phyloP scores from a whole-genome alignment of 345 rosid species.

The Passiflora organensis region DNA sequence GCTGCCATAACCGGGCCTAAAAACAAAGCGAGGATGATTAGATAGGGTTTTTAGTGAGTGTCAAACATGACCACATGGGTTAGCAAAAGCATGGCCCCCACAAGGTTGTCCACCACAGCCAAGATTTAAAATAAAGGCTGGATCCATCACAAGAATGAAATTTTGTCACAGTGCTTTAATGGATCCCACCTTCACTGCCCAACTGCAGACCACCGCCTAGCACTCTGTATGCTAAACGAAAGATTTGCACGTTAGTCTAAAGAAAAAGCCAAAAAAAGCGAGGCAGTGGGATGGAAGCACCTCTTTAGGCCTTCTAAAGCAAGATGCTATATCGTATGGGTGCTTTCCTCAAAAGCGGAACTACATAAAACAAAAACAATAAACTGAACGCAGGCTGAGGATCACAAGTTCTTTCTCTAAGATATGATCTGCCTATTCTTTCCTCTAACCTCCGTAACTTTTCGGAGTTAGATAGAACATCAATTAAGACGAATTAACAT shows the following conservation, averaged over 20 bases:
- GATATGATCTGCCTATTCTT: too few species aligned
- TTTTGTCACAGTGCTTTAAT: constrained; percentile 24
- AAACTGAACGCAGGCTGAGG: constrained; percentile 3
- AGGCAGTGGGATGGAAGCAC: neutral
- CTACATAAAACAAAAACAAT: too few species aligned
- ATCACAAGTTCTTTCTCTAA: too few species aligned
- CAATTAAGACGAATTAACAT: too few species aligned
- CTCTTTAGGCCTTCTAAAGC: constrained; percentile 22
- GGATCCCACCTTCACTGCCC: constrained; percentile 34
- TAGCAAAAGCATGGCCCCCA: constrained; percentile 13
- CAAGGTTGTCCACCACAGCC: constrained; percentile 15
- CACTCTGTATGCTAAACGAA: neutral
- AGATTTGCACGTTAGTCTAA: constrained; percentile 16
- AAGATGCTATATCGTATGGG: constrained; percentile 6
- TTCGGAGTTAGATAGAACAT: too few species aligned
- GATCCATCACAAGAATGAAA: constrained; percentile 10
- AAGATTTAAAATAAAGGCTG: constrained; percentile 31
- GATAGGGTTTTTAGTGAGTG: too few species aligned
- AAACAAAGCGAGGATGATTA: too few species aligned
- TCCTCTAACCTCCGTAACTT: too few species aligned
- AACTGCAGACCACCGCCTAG: too few species aligned
- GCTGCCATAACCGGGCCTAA: too few species aligned
- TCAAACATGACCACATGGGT: constrained; percentile 32
- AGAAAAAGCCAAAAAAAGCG: neutral
- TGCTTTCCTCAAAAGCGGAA: neutral